Percentiles rank a stretch among this genome's conserved stretches.
These are phyloP conservation scores for Sarocladium kiliense DNA, from an alignment of 2,329 filamentous ascomycete genomes.

Conservation along the genomic window DNA sequence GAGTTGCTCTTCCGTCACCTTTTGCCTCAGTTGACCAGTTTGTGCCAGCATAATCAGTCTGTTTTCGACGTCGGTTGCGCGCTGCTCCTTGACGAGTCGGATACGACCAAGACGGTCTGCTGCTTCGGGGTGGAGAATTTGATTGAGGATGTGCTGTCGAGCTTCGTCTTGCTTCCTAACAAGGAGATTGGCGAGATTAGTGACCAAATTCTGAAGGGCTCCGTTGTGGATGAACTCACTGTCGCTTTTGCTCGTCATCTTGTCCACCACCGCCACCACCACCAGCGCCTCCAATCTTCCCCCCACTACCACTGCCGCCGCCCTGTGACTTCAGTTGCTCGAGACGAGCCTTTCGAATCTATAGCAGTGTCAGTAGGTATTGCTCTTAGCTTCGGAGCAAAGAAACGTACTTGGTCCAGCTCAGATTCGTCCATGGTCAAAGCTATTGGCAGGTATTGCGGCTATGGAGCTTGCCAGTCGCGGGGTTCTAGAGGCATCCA, in stretches of 20 bases:
- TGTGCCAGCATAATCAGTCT: conserved; percentile 87
- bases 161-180: conserved; percentile 57
- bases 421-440: conserved; percentile 38
- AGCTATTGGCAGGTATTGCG: conserved; percentile 7
- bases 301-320: conserved; percentile 42
- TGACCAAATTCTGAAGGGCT: background rate
- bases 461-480: conserved; percentile 8
- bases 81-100: conserved; percentile 88
- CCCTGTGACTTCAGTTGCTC: conserved; percentile 82
- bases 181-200: conserved; percentile 14
- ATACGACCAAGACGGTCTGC: conserved; percentile 91
- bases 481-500: background rate
- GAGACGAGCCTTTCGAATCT: conserved; percentile 89
- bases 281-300: conserved; percentile 24
- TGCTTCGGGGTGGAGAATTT: conserved; percentile 92
- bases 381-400: background rate
- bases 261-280: conserved; percentile 27
- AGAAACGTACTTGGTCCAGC: conserved; percentile 30
- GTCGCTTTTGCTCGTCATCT: conserved; percentile 56
- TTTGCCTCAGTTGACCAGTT: conserved; percentile 76
- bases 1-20: conserved; percentile 88
- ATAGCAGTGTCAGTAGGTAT: conserved; percentile 11
- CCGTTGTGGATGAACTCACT: conserved; percentile 23
- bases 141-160: conserved; percentile 71
- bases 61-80: conserved; percentile 88